These are phyloP conservation scores for Botrytis squamosa DNA, from an alignment of 2,329 filamentous ascomycete genomes.

Conservation along the genomic window DNA sequence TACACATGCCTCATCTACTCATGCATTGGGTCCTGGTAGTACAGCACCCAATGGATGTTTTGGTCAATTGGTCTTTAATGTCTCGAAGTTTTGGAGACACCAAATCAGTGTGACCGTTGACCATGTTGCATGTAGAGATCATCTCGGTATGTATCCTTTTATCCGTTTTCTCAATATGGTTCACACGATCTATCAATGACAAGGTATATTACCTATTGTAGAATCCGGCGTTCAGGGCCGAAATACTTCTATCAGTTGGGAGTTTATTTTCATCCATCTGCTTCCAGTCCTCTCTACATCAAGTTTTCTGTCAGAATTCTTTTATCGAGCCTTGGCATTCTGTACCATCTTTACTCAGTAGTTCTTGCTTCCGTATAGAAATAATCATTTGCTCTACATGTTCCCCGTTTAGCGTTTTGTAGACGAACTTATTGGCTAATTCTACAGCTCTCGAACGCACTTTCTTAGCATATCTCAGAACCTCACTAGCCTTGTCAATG, in stretches of 20 bases:
- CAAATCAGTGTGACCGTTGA: slow-evolving; percentile 52
- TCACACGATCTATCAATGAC: not conserved
- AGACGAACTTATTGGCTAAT: slow-evolving; percentile 20
- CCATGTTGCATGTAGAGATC: slow-evolving; percentile 51
- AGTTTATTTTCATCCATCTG: slow-evolving; percentile 8
- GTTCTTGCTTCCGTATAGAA: not conserved
- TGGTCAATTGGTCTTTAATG: slow-evolving; percentile 27
- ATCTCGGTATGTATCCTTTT: slow-evolving; percentile 49
- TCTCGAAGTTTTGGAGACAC: slow-evolving; percentile 47
- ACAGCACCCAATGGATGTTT: slow-evolving; percentile 23
- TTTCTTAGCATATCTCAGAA: slow-evolving; percentile 71
- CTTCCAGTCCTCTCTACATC: not conserved
- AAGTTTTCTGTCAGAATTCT: not conserved
- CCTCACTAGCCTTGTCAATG: slow-evolving; percentile 67
- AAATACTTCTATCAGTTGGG: slow-evolving; percentile 16
- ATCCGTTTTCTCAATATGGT: slow-evolving; percentile 23
- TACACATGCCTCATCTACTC: slow-evolving; percentile 27
- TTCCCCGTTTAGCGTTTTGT: not conserved
- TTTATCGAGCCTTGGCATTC: not conserved
- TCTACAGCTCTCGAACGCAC: slow-evolving; percentile 69
- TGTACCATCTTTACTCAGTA: not conserved
- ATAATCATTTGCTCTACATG: not conserved
- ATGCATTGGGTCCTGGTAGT: slow-evolving; percentile 13
- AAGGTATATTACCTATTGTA: slow-evolving; percentile 19
- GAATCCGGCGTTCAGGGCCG: slow-evolving; percentile 22